Conservation (phyloP, 208 protist genomes). For the Endotrypanum monterogeii region DNA sequence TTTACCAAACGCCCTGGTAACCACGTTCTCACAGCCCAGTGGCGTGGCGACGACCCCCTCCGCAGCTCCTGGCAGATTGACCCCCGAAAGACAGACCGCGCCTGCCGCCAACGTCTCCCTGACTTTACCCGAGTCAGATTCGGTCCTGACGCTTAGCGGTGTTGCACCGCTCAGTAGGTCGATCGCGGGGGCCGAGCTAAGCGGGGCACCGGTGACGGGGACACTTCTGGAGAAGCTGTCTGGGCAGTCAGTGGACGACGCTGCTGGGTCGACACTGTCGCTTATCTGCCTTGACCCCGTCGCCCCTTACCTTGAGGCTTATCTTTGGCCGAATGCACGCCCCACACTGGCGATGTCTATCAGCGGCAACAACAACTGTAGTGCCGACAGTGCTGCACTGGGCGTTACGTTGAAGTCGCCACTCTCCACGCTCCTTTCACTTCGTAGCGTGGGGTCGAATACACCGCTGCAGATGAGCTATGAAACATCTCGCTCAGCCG, state of each 20-base stretch:
- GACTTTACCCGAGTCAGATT: not conserved
- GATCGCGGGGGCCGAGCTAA: not conserved
- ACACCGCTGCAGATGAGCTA: not conserved
- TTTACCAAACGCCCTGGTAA: too few species aligned
- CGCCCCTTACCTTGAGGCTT: not conserved
- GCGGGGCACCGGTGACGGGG: not conserved
- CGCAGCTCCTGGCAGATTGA: not conserved
- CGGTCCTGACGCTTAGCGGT: not conserved
- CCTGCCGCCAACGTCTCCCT: not conserved
- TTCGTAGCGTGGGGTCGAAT: not conserved
- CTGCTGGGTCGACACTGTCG: not conserved
- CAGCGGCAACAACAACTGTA: not conserved
- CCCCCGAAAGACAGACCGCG: not conserved
- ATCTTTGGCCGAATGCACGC: not conserved
- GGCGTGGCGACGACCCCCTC: not conserved
- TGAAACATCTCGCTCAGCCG: not conserved
- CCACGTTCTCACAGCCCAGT: not conserved
- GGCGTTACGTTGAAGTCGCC: not conserved
- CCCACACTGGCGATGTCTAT: not conserved
- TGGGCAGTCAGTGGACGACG: not conserved
- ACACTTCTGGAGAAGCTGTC: not conserved
- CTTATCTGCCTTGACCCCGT: not conserved
- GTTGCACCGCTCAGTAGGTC: not conserved
- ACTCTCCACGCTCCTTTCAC: not conserved
- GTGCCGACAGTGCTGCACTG: not conserved